Percentiles rank a stretch among this genome's conserved stretches.
These are phyloP conservation scores for Arctium lappa DNA, from an alignment of 129 eudicot genomes.

Conservation along the genomic window DNA sequence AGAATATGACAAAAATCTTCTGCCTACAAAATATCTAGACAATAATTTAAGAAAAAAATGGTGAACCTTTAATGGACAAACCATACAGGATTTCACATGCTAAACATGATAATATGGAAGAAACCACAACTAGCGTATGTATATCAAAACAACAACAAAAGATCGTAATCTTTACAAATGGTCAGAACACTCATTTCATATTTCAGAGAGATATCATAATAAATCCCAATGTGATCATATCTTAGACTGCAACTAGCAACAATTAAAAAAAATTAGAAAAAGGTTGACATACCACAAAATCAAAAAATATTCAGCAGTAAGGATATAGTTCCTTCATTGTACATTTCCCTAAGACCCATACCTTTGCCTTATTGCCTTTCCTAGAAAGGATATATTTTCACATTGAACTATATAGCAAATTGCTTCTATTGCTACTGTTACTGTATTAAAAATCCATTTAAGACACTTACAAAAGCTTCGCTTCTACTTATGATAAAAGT, in stretches of 20 bases:
- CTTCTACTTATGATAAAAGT: background rate
- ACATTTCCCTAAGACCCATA: too few species aligned
- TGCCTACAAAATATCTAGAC: background rate
- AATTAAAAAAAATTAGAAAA: background rate
- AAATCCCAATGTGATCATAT: background rate
- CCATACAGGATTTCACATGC: background rate
- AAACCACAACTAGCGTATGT: background rate
- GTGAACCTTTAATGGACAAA: background rate
- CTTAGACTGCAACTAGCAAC: background rate
- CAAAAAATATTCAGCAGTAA: too few species aligned
- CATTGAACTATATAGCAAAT: background rate
- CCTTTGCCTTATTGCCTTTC: too few species aligned
- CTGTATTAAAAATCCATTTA: background rate
- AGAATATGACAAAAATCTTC: conserved; percentile 16
- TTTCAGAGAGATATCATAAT: background rate
- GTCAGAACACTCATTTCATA: background rate
- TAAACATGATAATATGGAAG: background rate
- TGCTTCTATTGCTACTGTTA: background rate
- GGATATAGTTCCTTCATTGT: background rate
- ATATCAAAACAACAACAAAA: background rate
- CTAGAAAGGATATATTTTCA: background rate
- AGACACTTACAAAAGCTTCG: background rate
- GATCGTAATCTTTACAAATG: background rate
- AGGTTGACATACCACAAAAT: too few species aligned
- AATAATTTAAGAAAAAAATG: background rate